Base-by-base conservation (phyloP, 805 yeast genomes). In the Metschnikowia henanensis region DNA sequence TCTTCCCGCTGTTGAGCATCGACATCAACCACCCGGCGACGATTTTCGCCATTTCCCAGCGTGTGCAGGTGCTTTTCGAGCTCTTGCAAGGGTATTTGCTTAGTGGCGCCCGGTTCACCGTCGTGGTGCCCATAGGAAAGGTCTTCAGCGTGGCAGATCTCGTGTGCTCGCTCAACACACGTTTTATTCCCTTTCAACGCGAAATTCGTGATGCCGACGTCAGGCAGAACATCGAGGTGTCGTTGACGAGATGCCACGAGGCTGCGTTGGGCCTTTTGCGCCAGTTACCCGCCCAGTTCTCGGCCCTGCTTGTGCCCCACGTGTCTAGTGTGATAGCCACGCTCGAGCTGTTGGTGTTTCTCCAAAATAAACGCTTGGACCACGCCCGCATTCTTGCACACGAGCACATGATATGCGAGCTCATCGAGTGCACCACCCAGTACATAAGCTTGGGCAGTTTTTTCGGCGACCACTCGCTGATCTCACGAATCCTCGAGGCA, bases 101-200 rank as follows among this genome's bases (percentile, higher is more conserved):
- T 3, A 66, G 79, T 6, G 75, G 79, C 20, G 80, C 89, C 1
- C 79, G 76, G 31, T 73, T 69, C 52, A 68, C 81, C 10, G 73
- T 82, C 7, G 69, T 73, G 48, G 72, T 86, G 6, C 94, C 95
- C 3, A 50, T 87, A 12, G 91, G 92, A 1, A 55, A 65, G 35
- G 57, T 84, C 3, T 57, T 84, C 5, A 58, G 69, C 7, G 47
- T 83, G 37, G 66, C 73, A 18, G 89, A 84, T 53, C 64, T 81
- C 10, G 56, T 83, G 13, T 62, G 79, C 45, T 72, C 82, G 15
- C 61, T 87, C 45, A 80, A 82, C 50, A 62, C 75, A 12, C 77
- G 72, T 41, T 80, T 78, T 48, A 62, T 81, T 29, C 72, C 81
- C 2, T 71, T 83, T 56, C 78, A 76, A 51, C 70, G 75, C 37